These are phyloP conservation scores for Carex cristatella DNA, from an alignment of 176 grass and related monocot species.

Conservation along the genomic window DNA sequence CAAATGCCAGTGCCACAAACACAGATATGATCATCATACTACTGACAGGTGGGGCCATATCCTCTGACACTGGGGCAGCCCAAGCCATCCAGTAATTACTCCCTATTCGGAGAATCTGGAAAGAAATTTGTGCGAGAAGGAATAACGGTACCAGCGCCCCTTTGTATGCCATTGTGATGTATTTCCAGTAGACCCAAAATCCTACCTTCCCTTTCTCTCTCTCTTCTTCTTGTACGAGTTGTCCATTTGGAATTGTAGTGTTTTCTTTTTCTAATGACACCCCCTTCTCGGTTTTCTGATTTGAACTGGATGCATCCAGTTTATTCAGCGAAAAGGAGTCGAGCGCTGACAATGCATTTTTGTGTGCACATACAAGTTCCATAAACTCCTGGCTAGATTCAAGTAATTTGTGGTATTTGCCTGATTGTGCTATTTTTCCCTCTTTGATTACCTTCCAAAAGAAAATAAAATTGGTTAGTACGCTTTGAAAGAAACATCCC, in stretches of 20 bases:
- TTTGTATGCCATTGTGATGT: slow-evolving; percentile 54
- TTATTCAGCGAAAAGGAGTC: slow-evolving; percentile 18
- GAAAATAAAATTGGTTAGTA: not conserved
- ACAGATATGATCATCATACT: slow-evolving; percentile 32
- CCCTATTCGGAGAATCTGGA: slow-evolving; percentile 47
- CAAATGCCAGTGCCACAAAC: slow-evolving; percentile 36
- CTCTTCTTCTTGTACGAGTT: slow-evolving; percentile 68
- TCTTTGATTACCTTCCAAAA: slow-evolving; percentile 50
- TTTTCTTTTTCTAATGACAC: slow-evolving; percentile 29
- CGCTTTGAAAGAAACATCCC: not conserved
- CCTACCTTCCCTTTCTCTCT: slow-evolving; percentile 63
- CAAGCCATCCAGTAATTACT: slow-evolving; percentile 68
- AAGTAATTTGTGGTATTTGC: slow-evolving; percentile 60
- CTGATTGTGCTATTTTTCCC: slow-evolving; percentile 63
- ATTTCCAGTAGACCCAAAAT: slow-evolving; percentile 53
- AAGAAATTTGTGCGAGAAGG: slow-evolving; percentile 45
- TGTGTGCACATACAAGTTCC: slow-evolving; percentile 71
- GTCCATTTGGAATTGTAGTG: slow-evolving; percentile 31
- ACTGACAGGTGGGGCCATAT: slow-evolving; percentile 36
- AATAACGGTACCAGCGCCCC: slow-evolving; percentile 48
- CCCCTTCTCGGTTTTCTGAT: slow-evolving; percentile 31
- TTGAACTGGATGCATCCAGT: not conserved
- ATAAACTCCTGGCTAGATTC: slow-evolving; percentile 60
- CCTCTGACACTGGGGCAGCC: slow-evolving; percentile 38
- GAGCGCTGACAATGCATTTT: slow-evolving; percentile 51